Evolutionary conservation across 1,284 basidiomycete genomes (phyloP).

Genomic region (Apiotrichum montevideense): DNA sequence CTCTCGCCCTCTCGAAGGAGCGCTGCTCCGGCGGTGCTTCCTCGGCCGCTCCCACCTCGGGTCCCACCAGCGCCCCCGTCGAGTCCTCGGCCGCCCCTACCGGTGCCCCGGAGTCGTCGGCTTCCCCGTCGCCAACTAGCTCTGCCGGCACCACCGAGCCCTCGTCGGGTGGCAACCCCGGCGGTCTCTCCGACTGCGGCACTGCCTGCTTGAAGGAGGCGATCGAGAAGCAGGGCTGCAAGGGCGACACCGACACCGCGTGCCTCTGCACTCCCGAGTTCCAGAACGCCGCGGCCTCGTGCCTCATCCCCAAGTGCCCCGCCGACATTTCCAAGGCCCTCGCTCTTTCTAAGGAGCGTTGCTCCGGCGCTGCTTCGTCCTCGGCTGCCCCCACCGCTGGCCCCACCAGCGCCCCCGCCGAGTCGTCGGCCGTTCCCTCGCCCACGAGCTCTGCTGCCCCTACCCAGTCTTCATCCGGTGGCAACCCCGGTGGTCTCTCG

Average conservation of each 20-base stretch:
- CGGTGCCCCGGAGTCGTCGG: background rate
- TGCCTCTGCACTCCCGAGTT: constrained; percentile 4
- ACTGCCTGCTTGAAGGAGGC: background rate
- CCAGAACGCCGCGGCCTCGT: background rate
- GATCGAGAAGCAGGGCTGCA: background rate
- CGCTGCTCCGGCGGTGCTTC: background rate
- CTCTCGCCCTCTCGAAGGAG: background rate
- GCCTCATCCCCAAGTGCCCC: background rate
- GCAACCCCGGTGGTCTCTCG: background rate
- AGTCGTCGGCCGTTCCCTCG: too few relatives aligned
- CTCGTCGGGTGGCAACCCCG: background rate
- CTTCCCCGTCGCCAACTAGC: background rate
- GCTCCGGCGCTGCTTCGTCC: too few relatives aligned
- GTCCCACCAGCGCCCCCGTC: background rate
- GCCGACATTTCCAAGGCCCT: constrained; percentile 5
- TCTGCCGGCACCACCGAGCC: background rate
- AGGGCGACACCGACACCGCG: background rate
- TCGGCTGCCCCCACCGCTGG: too few relatives aligned
- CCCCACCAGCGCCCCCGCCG: too few relatives aligned
- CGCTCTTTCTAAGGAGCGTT: background rate
- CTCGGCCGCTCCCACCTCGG: background rate
- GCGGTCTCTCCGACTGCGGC: constrained; percentile 2
- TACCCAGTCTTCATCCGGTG: background rate
- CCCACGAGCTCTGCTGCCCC: background rate
- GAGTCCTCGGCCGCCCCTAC: background rate